Evolutionary conservation across 129 eudicot genomes (phyloP).

Genomic region (Calendula officinalis): DNA sequence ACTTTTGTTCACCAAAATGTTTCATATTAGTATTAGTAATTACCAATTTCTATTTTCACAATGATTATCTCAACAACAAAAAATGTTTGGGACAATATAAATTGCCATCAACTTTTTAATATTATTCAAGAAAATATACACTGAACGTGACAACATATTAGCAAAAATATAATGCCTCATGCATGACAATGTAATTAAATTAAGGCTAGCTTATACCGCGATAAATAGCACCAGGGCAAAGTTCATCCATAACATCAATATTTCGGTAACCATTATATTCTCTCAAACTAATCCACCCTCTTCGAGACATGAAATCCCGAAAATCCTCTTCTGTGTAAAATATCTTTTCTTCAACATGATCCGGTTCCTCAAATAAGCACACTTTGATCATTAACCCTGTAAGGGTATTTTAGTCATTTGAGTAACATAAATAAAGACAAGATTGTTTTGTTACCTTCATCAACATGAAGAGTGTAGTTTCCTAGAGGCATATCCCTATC

Average conservation of each 20-base stretch:
- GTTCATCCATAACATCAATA: constrained; percentile 71
- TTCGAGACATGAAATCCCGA: constrained; percentile 65
- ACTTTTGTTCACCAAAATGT: no score
- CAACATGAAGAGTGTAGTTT: constrained; percentile 78
- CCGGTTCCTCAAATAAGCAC: constrained; percentile 68
- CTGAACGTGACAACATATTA: constrained; percentile 11
- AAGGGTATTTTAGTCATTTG: constrained; percentile 1
- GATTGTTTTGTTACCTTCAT: constrained; percentile 58
- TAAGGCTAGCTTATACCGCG: constrained; percentile 51
- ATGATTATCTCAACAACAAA: no score
- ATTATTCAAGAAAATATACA: constrained; percentile 1
- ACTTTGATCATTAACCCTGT: constrained; percentile 74
- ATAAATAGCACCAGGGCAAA: constrained; percentile 76
- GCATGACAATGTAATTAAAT: no score
- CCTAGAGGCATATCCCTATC: constrained; percentile 96
- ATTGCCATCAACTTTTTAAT: background rate
- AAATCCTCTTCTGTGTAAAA: constrained; percentile 86
- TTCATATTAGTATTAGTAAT: no score
- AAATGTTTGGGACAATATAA: no score
- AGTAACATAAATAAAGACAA: background rate
- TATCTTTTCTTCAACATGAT: constrained; percentile 77
- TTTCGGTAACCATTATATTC: constrained; percentile 59
- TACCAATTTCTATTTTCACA: no score
- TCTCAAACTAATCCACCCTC: constrained; percentile 81
- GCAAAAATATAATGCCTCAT: constrained; percentile 5